Evolutionary conservation across 1,284 basidiomycete genomes (phyloP), one percentile per base, ranked within the genome.

Genomic region (Blastosporella zonata): DNA sequence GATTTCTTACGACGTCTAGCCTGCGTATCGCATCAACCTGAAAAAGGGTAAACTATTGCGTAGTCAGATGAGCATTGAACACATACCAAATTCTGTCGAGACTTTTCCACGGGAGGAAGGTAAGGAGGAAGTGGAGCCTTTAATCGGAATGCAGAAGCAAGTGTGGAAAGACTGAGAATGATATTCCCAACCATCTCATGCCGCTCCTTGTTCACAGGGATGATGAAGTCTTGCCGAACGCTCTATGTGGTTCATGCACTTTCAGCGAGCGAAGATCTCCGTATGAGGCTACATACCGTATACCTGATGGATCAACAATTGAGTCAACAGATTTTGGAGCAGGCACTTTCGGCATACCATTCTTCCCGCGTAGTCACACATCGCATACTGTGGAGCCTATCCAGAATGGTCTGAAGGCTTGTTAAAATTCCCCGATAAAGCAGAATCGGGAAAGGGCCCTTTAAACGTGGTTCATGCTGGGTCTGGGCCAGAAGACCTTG

Each of bases 121-220:
- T 95, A 97, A 0, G 96, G 93, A 0, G 96, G 93, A 22, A 99
- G 73, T 0, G 96, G 96, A 2, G 89, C 84, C 59, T 97, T 96
- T 23, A 95, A 76, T 22, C 86, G 76, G 65, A 97, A 93, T 0
- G 92, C 89, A 0, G 91, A 84, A 1, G 92, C 87, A 5, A 99
- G 75, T 0, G 85, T 85, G 23, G 93, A 93, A 66, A 97, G 92
- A 66, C 87, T 94, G 9, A 98, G 79, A 48, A 98, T 87, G 49
- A 97, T 87, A 65, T 93, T 97, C 28, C 94, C 94, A 38, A 85
- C 88, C 87, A 98, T 92, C 63, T 97, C 93, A 3, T 89, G 81
- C 17, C 94, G 78, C 59, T 95, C 85, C 55, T 72, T 77, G 62
- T 90, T 94, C 39, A 94, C 93, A 0, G 93, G 95, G 1, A 92